Conservation (phyloP, 2,329 filamentous ascomycete species). For the Sodiomyces alkalinus region DNA sequence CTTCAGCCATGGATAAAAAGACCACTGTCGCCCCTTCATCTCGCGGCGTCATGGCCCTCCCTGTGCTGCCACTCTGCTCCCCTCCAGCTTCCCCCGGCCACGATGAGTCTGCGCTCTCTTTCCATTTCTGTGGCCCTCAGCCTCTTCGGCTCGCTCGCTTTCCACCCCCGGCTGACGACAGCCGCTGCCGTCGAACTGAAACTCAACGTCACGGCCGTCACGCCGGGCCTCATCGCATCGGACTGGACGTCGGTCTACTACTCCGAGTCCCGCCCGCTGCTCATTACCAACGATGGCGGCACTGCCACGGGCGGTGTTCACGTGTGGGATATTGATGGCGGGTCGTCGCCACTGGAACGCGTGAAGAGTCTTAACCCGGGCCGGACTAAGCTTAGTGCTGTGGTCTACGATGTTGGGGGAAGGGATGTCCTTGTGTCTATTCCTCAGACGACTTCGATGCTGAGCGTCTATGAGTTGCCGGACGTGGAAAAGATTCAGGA, state of each 20-base stretch:
- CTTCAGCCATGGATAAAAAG: no score
- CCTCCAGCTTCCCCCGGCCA: conserved; percentile 1
- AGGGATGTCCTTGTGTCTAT: conserved; percentile 25
- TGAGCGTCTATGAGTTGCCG: conserved; percentile 22
- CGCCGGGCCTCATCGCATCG: conserved; percentile 20
- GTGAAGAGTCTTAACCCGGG: conserved; percentile 19
- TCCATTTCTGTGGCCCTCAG: conserved; percentile 3
- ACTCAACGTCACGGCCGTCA: conserved; percentile 17
- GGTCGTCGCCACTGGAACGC: conserved; percentile 15
- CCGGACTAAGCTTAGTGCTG: conserved; percentile 28
- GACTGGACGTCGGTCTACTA: conserved; percentile 27
- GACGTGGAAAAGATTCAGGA: conserved; percentile 15
- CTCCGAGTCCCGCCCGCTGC: conserved; percentile 15
- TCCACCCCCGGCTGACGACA: conserved; percentile 3
- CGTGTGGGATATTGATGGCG: conserved; percentile 17
- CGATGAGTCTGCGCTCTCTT: conserved; percentile 5
- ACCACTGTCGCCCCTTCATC: no score
- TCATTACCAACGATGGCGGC: conserved; percentile 30
- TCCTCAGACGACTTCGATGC: conserved; percentile 24
- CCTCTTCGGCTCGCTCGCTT: conserved; percentile 3
- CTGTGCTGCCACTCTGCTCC: conserved; percentile 4
- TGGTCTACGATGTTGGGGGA: conserved; percentile 19
- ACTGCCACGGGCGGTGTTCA: conserved; percentile 26
- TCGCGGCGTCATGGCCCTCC: background rate
- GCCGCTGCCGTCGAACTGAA: conserved; percentile 3